Conservation (phyloP, 2,329 filamentous ascomycete species). For the Colletotrichum sp. region DNA sequence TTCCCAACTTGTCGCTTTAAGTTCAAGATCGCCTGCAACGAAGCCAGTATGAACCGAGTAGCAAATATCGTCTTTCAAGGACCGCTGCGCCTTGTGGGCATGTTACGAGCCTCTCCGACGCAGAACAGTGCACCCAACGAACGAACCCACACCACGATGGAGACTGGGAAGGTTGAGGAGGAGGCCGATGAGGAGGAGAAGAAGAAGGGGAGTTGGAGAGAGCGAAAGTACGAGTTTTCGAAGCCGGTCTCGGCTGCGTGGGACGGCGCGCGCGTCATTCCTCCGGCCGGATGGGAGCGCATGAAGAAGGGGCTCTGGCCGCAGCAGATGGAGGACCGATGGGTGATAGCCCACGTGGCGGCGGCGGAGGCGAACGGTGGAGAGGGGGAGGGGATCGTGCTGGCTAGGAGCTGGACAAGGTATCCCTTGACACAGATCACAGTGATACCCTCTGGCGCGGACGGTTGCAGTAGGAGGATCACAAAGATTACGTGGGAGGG, state of each 20-base stretch:
- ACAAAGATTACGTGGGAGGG: not conserved
- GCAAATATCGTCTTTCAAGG: not conserved
- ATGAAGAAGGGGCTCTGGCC: not conserved
- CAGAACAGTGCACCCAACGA: not conserved
- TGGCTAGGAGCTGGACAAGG: conserved; percentile 1
- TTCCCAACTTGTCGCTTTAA: not conserved
- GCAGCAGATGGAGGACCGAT: conserved; percentile 1
- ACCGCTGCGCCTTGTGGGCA: not conserved
- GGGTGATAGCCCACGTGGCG: not conserved
- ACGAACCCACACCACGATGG: not conserved
- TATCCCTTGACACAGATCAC: not conserved
- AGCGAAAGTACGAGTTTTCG: not conserved
- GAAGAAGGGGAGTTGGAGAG: not conserved
- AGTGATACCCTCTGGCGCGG: not conserved
- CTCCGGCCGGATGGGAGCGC: not conserved
- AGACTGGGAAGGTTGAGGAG: not conserved
- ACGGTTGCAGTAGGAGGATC: not conserved
- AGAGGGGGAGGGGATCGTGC: not conserved
- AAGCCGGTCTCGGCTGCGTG: not conserved
- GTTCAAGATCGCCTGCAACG: not conserved
- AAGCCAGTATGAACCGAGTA: not conserved
- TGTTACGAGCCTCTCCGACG: not conserved
- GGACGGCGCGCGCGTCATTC: not conserved
- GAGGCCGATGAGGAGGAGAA: not conserved
- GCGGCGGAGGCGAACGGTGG: not conserved